A percentile compares a stretch with the other conserved stretches of the same genome.
These are phyloP conservation scores for Odontarrhena argentea DNA, from an alignment of 345 rosid species.

Conservation along the genomic window DNA sequence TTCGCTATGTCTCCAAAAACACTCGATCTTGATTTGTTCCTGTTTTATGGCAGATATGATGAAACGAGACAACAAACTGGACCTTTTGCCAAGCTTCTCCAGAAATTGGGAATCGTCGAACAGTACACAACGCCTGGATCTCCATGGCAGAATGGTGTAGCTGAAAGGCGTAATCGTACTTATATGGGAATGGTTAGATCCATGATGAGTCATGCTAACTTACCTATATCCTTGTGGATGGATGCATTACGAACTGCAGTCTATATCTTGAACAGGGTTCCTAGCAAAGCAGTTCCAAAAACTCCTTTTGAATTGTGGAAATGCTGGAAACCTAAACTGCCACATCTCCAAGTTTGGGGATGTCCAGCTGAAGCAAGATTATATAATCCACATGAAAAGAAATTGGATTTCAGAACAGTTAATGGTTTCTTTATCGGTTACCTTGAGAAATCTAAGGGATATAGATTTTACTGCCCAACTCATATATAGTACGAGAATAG, in stretches of 20 bases:
- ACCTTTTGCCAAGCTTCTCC: neutral
- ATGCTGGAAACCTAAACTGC: neutral
- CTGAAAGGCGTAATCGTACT: neutral
- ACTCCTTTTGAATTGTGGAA: slow-evolving; percentile 18
- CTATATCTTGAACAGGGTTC: neutral
- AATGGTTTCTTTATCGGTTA: slow-evolving; percentile 1
- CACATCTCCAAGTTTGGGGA: neutral
- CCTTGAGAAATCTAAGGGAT: neutral
- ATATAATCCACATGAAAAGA: neutral
- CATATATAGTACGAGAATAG: slow-evolving; percentile 4
- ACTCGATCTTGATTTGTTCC: too few relatives aligned
- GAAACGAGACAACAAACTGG: neutral
- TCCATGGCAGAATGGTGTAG: neutral
- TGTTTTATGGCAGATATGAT: neutral
- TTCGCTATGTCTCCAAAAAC: too few relatives aligned
- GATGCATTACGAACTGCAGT: slow-evolving; percentile 1
- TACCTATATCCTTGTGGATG: neutral
- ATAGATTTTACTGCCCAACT: neutral
- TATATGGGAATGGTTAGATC: neutral
- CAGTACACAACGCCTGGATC: neutral
- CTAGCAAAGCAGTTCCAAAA: neutral
- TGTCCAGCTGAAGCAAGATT: neutral
- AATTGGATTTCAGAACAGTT: neutral
- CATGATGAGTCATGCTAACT: neutral
- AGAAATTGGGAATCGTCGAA: neutral